Evolutionary conservation across 768 basidiomycete genomes (phyloP).

Genomic region (Crepidotus variabilis): DNA sequence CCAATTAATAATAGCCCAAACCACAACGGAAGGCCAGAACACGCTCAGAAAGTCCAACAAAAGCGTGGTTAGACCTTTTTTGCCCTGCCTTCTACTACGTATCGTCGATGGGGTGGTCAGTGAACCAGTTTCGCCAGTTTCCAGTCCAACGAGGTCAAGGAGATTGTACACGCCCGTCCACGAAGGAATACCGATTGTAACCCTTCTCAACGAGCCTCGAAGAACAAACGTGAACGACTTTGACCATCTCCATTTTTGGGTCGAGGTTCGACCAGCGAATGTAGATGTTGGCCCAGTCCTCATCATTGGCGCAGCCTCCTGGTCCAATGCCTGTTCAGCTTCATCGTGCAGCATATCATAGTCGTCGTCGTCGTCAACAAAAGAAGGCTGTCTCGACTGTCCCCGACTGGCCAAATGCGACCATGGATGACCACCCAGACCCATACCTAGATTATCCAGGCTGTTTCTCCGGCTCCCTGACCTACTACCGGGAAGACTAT

Average conservation of each 20-base stretch:
- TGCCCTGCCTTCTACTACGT: conserved; percentile 2
- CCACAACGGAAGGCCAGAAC: conserved; percentile 31
- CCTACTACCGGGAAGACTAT: conserved; percentile 35
- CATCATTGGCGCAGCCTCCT: not conserved
- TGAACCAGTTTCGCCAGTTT: not conserved
- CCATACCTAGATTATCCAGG: not conserved
- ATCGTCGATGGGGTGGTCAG: not conserved
- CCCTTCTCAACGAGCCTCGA: conserved; percentile 49
- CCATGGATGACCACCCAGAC: not conserved
- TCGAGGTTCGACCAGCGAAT: conserved; percentile 12
- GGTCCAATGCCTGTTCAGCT: conserved; percentile 5
- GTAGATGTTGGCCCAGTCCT: not conserved
- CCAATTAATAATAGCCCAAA: conserved; percentile 36
- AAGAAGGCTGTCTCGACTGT: not conserved
- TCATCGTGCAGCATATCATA: conserved; percentile 15
- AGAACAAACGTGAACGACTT: conserved; percentile 57
- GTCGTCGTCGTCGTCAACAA: not conserved
- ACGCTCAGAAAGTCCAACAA: conserved; percentile 34
- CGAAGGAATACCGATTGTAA: conserved; percentile 42
- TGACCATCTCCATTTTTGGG: conserved; percentile 21
- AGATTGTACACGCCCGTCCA: conserved; percentile 17
- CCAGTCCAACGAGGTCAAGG: conserved; percentile 17
- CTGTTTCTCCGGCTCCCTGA: conserved; percentile 17
- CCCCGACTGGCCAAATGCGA: too few species aligned
- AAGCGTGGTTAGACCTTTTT: conserved; percentile 8